Evolutionary conservation across 768 basidiomycete genomes (phyloP).

Genomic region (Tylopilus subfusipes): DNA sequence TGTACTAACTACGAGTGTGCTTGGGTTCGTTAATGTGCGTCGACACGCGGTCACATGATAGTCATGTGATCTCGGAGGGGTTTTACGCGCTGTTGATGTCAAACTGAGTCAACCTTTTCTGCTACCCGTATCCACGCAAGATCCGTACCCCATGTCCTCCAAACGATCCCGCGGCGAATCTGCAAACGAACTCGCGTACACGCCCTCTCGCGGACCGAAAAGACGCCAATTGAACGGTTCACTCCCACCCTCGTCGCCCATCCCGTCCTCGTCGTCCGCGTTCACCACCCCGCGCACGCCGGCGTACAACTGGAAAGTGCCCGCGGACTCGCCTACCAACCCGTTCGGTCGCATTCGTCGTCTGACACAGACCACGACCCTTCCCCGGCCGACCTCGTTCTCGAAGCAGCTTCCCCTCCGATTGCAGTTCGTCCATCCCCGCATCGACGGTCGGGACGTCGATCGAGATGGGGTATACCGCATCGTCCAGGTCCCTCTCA

Average conservation of each 20-base stretch:
- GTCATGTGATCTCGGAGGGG: conserved; percentile 10
- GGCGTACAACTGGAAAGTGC: conserved; percentile 39
- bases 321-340: conserved; percentile 68
- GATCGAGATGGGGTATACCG: conserved; percentile 54
- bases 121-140: background rate
- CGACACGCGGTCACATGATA: conserved; percentile 18
- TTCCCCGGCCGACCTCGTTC: conserved; percentile 46
- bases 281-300: conserved; percentile 38
- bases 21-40: too few species aligned
- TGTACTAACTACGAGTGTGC: too few species aligned
- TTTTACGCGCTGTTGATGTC: conserved; percentile 12
- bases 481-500: conserved; percentile 65
- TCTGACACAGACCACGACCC: conserved; percentile 34
- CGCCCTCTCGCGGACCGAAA: conserved; percentile 32
- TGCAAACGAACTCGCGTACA: conserved; percentile 26
- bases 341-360: conserved; percentile 60
- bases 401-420: conserved; percentile 61
- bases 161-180: conserved; percentile 32
- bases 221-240: conserved; percentile 17
- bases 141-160: conserved; percentile 12
- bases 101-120: background rate
- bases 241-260: conserved; percentile 28
- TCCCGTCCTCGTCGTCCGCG: conserved; percentile 25
- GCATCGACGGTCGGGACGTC: conserved; percentile 18
- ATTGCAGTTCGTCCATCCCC: conserved; percentile 51